These are phyloP conservation scores for Hydnomerulius pinastri DNA, from an alignment of 768 basidiomycete genomes.

Conservation along the genomic window DNA sequence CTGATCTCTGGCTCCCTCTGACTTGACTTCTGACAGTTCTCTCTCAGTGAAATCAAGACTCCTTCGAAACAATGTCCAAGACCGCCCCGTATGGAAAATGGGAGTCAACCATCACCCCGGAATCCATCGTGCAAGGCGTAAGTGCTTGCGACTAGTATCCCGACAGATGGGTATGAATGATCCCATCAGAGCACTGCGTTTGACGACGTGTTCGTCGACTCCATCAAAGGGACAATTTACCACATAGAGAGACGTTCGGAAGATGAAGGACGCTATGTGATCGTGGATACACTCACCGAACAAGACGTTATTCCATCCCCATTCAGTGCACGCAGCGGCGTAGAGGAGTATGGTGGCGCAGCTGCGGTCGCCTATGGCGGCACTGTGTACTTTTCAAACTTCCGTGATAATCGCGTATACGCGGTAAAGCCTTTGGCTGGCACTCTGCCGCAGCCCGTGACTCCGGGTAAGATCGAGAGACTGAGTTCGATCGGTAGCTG, in stretches of 20 bases:
- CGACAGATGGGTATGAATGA: neutral
- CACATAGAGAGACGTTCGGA: conserved; percentile 62
- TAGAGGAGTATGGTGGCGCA: conserved; percentile 76
- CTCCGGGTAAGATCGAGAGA: conserved; percentile 49
- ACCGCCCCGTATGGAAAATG: conserved; percentile 63
- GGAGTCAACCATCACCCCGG: conserved; percentile 56
- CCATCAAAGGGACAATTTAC: conserved; percentile 45
- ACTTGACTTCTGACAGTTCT: too few species aligned
- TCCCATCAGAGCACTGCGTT: conserved; percentile 30
- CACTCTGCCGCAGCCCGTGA: conserved; percentile 47
- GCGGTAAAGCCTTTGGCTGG: conserved; percentile 27
- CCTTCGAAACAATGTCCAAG: conserved; percentile 15
- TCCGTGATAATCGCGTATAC: conserved; percentile 56
- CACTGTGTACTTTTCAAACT: conserved; percentile 60
- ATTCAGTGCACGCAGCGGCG: conserved; percentile 58
- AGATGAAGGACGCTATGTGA: conserved; percentile 54
- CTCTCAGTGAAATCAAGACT: too few species aligned
- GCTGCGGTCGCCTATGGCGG: conserved; percentile 53
- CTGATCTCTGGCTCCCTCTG: too few species aligned
- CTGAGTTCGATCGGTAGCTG: neutral
- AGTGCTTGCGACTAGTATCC: conserved; percentile 19
- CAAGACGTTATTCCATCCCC: conserved; percentile 54
- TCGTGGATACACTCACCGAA: conserved; percentile 50
- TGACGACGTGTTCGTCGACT: conserved; percentile 55
- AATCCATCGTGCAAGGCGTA: conserved; percentile 50